These are phyloP conservation scores for Chlorella sp. DNA, from an alignment of 139 green algal species.

Conservation along the genomic window DNA sequence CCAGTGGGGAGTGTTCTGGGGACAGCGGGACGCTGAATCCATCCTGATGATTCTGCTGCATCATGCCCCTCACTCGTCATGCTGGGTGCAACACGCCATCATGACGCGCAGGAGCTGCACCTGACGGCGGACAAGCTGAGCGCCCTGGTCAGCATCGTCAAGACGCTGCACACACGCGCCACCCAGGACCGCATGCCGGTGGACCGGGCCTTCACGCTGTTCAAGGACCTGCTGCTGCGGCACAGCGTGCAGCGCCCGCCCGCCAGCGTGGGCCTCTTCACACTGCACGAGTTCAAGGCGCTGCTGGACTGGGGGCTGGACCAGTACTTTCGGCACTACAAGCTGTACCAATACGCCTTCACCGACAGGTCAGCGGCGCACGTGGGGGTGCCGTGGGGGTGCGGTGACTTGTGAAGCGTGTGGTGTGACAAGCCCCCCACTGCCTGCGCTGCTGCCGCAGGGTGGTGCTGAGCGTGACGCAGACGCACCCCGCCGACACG, in stretches of 20 bases:
- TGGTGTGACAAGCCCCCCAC: too few relatives aligned
- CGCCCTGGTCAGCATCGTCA: conserved; percentile 51
- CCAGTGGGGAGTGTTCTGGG: too few relatives aligned
- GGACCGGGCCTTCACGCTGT: conserved; percentile 43
- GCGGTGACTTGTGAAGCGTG: too few relatives aligned
- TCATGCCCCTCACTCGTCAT: too few relatives aligned
- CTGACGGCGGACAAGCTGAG: conserved; percentile 52
- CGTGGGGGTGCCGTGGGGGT: too few relatives aligned
- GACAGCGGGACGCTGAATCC: too few relatives aligned
- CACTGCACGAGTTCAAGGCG: conserved; percentile 31
- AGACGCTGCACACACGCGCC: conserved; percentile 32
- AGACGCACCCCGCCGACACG: conserved; percentile 26
- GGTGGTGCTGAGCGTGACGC: conserved; percentile 44
- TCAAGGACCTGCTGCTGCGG: conserved; percentile 41
- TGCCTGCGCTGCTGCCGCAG: too few relatives aligned
- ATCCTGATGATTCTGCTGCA: too few relatives aligned
- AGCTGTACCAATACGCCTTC: conserved; percentile 66
- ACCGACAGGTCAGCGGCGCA: conserved; percentile 46
- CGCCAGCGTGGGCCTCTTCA: conserved; percentile 60
- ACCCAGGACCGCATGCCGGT: conserved; percentile 32
- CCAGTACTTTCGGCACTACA: conserved; percentile 72
- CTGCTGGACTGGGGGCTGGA: conserved; percentile 53
- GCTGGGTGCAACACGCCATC: too few relatives aligned
- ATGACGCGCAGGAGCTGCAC: conserved; percentile 13
- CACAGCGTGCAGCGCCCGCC: conserved; percentile 63